These are phyloP conservation scores for Colletotrichum truncatum DNA, from an alignment of 2,329 filamentous ascomycete species.

Conservation along the genomic window DNA sequence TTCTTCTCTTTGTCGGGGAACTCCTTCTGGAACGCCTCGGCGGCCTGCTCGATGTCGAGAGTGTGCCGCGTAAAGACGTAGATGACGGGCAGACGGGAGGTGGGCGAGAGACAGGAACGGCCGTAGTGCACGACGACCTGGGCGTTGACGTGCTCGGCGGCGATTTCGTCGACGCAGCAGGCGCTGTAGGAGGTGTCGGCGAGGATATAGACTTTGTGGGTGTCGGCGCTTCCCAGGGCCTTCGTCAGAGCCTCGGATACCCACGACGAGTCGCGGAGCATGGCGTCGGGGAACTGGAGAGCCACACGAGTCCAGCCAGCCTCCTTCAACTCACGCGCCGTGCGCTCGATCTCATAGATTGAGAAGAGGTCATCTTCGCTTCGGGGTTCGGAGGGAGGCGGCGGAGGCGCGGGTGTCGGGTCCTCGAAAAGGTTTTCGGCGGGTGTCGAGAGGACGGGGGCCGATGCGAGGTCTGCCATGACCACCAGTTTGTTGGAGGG, in stretches of 20 bases:
- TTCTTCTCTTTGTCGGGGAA: conserved; percentile 72
- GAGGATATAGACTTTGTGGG: conserved; percentile 76
- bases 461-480: conserved; percentile 52
- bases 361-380: conserved; percentile 75
- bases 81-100: conserved; percentile 85
- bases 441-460: conserved; percentile 72
- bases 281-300: conserved; percentile 94
- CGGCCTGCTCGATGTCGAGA: conserved; percentile 67
- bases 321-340: conserved; percentile 77
- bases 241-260: conserved; percentile 72
- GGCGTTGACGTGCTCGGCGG: conserved; percentile 90
- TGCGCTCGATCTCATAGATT: conserved; percentile 87
- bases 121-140: conserved; percentile 96
- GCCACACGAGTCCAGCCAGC: conserved; percentile 81
- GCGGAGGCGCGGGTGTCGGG: conserved; percentile 45
- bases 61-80: conserved; percentile 86
- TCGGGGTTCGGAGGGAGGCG: conserved; percentile 39
- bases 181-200: conserved; percentile 97
- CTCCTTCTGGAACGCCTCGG: conserved; percentile 71
- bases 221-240: conserved; percentile 40
- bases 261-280: conserved; percentile 86
- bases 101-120: conserved; percentile 89
- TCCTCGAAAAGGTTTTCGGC: conserved; percentile 68
- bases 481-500: not conserved
- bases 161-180: conserved; percentile 97